Conservation (phyloP, 768 basidiomycete genomes). For the Tremella yokohamensis region DNA sequence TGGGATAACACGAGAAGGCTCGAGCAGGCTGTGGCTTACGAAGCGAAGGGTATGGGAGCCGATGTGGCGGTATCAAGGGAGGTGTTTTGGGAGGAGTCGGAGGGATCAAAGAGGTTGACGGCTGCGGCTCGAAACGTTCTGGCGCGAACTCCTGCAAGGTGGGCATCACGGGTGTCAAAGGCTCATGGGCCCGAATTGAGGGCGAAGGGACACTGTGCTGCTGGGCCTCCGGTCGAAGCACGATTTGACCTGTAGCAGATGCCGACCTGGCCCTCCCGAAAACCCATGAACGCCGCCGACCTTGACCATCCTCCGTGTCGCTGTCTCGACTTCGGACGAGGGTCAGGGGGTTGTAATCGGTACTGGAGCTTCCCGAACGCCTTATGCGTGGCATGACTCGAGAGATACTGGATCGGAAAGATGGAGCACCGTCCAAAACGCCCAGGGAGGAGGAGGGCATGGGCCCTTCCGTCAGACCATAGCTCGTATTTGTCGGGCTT, state of each 20-base stretch:
- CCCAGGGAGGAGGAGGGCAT: conserved; percentile 3
- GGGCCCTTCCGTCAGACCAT: conserved; percentile 12
- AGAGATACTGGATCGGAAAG: conserved; percentile 13
- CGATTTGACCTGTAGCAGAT: conserved; percentile 3
- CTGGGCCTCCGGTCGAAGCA: background rate
- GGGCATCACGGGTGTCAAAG: no score
- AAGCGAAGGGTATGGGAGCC: conserved; percentile 5
- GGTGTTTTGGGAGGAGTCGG: background rate
- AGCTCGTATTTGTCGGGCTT: conserved; percentile 21
- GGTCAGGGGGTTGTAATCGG: conserved; percentile 9
- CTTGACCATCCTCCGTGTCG: conserved; percentile 20
- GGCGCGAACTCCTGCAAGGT: no score
- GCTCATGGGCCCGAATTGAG: no score
- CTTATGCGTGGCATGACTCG: conserved; percentile 19
- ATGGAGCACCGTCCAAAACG: background rate
- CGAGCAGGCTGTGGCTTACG: conserved; percentile 35
- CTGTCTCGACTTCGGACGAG: conserved; percentile 27
- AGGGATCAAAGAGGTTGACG: no score
- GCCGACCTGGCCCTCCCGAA: conserved; percentile 24
- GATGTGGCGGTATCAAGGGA: background rate
- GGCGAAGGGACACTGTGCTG: background rate
- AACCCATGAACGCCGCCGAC: conserved; percentile 22
- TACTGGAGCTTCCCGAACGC: conserved; percentile 9
- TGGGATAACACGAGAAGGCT: conserved; percentile 36
- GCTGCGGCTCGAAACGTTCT: no score